Evolutionary conservation across 129 eudicot genomes (phyloP), one percentile per base, ranked within the genome.

Genomic region (Artemisia argyi): DNA sequence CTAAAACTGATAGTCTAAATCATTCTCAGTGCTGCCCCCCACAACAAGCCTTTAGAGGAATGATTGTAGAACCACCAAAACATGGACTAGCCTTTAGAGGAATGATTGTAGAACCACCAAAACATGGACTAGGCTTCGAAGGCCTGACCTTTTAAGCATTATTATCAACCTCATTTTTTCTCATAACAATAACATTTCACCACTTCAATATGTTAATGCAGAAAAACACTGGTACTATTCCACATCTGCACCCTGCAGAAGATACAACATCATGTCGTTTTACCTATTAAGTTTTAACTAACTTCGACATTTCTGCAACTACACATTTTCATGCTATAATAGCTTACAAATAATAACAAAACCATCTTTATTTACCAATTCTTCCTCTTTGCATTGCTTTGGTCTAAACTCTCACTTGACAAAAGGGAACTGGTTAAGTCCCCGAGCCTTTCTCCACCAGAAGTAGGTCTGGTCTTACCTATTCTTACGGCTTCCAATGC

Each of bases 381-480:
- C 72, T 22, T 17, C 11, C 81, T 77, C 77, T 77, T 48, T 73
- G 75, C 89, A 85, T 47, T 70, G n/a, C n/a, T n/a, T n/a, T n/a
- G n/a, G n/a, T 80, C 77, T 20, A 82, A 79, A 58, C 74, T 80
- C 49, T 71, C 49, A 61, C 54, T 20, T 3, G 81, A 77, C 71
- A 85, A 70, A 18, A 80, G 74, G 14, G 68, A 76, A 52, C 69
- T 66, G 3, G 84, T 66, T n/a, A 79, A 76, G 30, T 59, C 71
- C 78, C 75, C 79, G n/a, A 87, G 66, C 73, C 92, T 79, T 48
- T 84, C 77, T 24, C 89, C 87, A 17, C 92, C 89, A 20, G 71
- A 39, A 44, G 77, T 76, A 10, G 92, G 92, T 56, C 78, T 79
- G 96, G 96, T 62, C 84, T 89, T 1, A 89, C 58, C 92, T 89